These are phyloP conservation scores for Colletotrichum sp. DNA, from an alignment of 2,329 filamentous ascomycete genomes.

Conservation along the genomic window DNA sequence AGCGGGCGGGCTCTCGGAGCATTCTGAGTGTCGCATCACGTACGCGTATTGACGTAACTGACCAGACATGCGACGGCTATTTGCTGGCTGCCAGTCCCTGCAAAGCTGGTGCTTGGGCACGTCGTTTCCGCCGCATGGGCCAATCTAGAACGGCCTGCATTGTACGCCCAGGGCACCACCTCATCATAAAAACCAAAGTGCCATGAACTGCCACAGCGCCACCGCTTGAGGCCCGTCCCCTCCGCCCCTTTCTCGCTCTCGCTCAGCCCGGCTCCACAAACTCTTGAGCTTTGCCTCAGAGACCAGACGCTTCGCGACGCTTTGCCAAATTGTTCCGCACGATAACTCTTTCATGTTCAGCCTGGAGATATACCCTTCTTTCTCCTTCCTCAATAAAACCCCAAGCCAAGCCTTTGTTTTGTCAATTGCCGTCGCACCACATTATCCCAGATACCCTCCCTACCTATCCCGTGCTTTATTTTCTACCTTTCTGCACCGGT, in stretches of 20 bases:
- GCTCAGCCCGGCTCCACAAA: neutral
- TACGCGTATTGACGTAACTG: constrained; percentile 11
- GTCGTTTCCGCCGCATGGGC: neutral
- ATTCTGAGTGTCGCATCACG: neutral
- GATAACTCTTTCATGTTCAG: neutral
- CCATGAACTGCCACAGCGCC: neutral
- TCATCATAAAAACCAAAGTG: neutral
- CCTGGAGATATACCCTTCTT: neutral
- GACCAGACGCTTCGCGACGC: neutral
- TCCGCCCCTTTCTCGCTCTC: neutral
- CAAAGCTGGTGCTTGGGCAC: neutral
- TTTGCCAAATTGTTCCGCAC: neutral
- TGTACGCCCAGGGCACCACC: neutral
- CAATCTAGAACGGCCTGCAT: neutral
- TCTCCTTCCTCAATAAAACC: neutral
- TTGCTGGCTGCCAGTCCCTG: neutral
- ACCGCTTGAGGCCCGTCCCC: neutral
- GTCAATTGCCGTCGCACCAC: neutral
- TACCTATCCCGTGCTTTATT: neutral
- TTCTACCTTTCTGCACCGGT: neutral
- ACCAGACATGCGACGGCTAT: neutral
- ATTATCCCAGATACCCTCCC: neutral
- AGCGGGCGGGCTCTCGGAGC: neutral
- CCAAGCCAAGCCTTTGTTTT: neutral
- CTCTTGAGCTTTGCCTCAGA: neutral